Evolutionary conservation across 169 alveolate genomes (phyloP).

Genomic region (Hepatocystis sp.): DNA sequence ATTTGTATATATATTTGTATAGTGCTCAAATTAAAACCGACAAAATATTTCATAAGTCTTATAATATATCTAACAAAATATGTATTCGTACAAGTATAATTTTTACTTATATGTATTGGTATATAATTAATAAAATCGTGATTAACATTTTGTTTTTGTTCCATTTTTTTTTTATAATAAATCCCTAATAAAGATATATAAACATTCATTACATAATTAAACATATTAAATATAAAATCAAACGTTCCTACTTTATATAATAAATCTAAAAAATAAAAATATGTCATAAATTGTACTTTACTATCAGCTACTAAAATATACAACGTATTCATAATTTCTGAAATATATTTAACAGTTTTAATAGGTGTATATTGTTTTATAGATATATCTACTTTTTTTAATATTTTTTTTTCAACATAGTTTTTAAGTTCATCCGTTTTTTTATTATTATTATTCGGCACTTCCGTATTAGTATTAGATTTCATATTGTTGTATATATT

Average conservation of each 20-base stretch:
- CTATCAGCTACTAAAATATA: constrained; percentile 65
- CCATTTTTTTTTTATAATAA: constrained; percentile 52
- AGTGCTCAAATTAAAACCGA: constrained; percentile 8
- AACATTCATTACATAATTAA: constrained; percentile 75
- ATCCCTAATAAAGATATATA: constrained; percentile 52
- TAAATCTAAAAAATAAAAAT: constrained; percentile 65
- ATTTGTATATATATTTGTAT: constrained; percentile 47
- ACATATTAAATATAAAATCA: constrained; percentile 74
- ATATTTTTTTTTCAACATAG: neutral
- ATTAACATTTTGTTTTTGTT: constrained; percentile 13
- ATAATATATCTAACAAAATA: constrained; percentile 58
- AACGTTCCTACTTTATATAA: constrained; percentile 75
- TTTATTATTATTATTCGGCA: too few species aligned
- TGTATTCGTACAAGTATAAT: constrained; percentile 74
- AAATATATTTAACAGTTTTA: constrained; percentile 62
- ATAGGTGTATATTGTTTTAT: constrained; percentile 66
- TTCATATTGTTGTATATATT: too few species aligned
- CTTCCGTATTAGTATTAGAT: too few species aligned
- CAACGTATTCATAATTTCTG: constrained; percentile 54
- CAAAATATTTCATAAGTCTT: constrained; percentile 44
- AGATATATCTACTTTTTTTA: constrained; percentile 9
- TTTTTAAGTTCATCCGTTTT: neutral
- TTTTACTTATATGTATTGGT: constrained; percentile 71
- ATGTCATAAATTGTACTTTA: constrained; percentile 55
- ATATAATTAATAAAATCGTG: constrained; percentile 31